Base-by-base conservation (phyloP, 2,329 filamentous ascomycete genomes). In the Diaporthe humulicola region DNA sequence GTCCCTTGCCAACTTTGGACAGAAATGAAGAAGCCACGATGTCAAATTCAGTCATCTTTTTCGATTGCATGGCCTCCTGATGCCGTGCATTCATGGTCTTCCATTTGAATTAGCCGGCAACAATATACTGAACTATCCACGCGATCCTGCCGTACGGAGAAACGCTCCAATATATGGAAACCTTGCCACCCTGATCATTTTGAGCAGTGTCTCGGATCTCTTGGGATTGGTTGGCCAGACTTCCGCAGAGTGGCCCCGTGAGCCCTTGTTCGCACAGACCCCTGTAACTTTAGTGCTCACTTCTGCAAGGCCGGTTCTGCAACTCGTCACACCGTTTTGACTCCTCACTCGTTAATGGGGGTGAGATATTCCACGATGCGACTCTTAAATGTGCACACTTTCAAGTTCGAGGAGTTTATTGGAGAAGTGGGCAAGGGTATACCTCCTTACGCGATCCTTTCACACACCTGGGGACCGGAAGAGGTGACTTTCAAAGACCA, bases 361-460 rank as follows among this genome's bases (percentile, higher is more conserved):
- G 25, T 8, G 9, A 15, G 10, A 15, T 7, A 8, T 6, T 7
- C 9, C 14, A 71, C 56, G 3, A 78, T 80, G 78, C 52, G 77
- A 22, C 75, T 79, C 9, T 56, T 79, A 50, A 76, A 77, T 40
- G 66, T 71, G 1, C 36, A 36, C 15, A 77, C 74, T 4, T 28
- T 74, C 5, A 22, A 25, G 15, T 74, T 78, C 1, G 61, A 71
- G 56, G 72, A 75, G n/a, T 70, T 56, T 45, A 57, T 66, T 28
- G 71, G 50, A 28, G 61, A 77, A 9, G 42, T 50, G 19, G 64
- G 64, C 25, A 69, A 50, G 9, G 64, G 33, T 10, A 73, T 77
- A 25, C 81, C 81, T 12, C 54, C 78, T 1, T 83, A 83, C 73
- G 81, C 79, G 2, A 82, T 83, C 10, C 76, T 84, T 9, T 83